Percentiles rank a stretch among this genome's conserved stretches.
phyloP scores from a whole-genome alignment of 352 stramenopile species.

The Peronosclerospora sorghi region DNA sequence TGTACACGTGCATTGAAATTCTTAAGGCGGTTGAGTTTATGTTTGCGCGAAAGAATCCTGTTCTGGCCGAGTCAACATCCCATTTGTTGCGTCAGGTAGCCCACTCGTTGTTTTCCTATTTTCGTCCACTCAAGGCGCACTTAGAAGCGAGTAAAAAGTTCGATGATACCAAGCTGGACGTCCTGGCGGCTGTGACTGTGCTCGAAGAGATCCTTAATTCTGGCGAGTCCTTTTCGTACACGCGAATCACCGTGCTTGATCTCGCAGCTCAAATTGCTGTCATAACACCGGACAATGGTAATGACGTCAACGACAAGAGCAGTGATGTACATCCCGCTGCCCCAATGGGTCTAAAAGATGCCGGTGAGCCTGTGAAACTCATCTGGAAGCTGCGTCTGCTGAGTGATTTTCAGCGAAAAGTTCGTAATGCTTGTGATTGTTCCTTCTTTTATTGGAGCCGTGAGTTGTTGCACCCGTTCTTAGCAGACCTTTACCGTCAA shows the following conservation, averaged over 20 bases:
- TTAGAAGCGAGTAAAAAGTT: constrained; percentile 81
- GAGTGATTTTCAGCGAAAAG: constrained; percentile 82
- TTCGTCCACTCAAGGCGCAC: constrained; percentile 71
- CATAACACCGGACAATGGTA: constrained; percentile 48
- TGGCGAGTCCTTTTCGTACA: constrained; percentile 79
- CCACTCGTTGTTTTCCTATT: constrained; percentile 69
- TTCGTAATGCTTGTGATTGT: constrained; percentile 81
- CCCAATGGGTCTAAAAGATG: constrained; percentile 43
- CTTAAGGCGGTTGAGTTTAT: constrained; percentile 90
- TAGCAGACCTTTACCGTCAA: constrained; percentile 72
- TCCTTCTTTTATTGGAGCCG: constrained; percentile 91
- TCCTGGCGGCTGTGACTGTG: constrained; percentile 73
- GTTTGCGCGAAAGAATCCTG: constrained; percentile 81
- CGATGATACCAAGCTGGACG: constrained; percentile 80
- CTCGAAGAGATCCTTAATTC: constrained; percentile 78
- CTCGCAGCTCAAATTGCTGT: constrained; percentile 71
- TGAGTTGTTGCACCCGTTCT: constrained; percentile 80
- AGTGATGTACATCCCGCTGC: constrained; percentile 27
- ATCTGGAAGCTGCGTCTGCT: constrained; percentile 82
- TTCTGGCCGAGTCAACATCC: constrained; percentile 61
- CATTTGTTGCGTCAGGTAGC: constrained; percentile 70
- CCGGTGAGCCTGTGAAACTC: constrained; percentile 62
- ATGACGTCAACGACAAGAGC: constrained; percentile 22
- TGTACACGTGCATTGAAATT: constrained; percentile 86
- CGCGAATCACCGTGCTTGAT: constrained; percentile 68